Evolutionary conservation across 75 land plant genomes (phyloP).

Genomic region (Pinus taeda): DNA sequence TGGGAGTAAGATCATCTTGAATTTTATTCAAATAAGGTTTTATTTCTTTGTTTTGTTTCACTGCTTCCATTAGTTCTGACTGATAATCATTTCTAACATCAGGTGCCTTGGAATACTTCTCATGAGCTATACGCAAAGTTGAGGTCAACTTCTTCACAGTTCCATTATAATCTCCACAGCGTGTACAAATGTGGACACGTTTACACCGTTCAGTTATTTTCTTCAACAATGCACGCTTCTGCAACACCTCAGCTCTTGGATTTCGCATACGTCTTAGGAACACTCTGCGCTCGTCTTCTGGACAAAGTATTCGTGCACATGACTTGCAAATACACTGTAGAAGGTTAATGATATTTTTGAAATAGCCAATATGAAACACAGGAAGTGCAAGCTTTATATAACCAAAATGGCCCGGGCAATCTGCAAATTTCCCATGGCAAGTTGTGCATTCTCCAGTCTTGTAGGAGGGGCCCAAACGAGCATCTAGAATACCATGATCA

Average conservation of each 20-base stretch:
- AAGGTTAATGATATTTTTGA: slow-evolving; percentile 59
- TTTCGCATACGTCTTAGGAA: slow-evolving; percentile 69
- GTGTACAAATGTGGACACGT: slow-evolving; percentile 35
- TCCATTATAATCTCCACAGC: slow-evolving; percentile 82
- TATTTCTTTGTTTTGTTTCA: slow-evolving; percentile 52
- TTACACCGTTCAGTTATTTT: slow-evolving; percentile 62
- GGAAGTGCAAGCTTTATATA: slow-evolving; percentile 82
- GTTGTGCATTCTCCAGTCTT: slow-evolving; percentile 42
- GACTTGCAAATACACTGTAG: slow-evolving; percentile 96
- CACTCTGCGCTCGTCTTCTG: slow-evolving; percentile 59
- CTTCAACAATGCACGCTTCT: slow-evolving; percentile 60
- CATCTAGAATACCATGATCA: slow-evolving; percentile 24
- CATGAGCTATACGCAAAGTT: slow-evolving; percentile 57
- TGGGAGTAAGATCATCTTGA: slow-evolving; percentile 64
- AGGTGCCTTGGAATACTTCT: slow-evolving; percentile 53
- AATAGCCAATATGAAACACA: slow-evolving; percentile 84
- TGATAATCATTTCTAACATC: slow-evolving; percentile 47
- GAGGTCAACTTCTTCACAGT: slow-evolving; percentile 61
- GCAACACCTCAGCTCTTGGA: slow-evolving; percentile 55
- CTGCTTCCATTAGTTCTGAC: slow-evolving; percentile 51
- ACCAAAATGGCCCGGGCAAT: slow-evolving; percentile 89
- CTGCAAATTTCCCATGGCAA: slow-evolving; percentile 35
- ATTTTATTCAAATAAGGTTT: slow-evolving; percentile 34
- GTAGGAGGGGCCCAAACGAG: slow-evolving; percentile 50
- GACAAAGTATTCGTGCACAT: slow-evolving; percentile 71